Base-by-base conservation (phyloP, 1,139 yeast species). In the Suhomyces panamericanus region DNA sequence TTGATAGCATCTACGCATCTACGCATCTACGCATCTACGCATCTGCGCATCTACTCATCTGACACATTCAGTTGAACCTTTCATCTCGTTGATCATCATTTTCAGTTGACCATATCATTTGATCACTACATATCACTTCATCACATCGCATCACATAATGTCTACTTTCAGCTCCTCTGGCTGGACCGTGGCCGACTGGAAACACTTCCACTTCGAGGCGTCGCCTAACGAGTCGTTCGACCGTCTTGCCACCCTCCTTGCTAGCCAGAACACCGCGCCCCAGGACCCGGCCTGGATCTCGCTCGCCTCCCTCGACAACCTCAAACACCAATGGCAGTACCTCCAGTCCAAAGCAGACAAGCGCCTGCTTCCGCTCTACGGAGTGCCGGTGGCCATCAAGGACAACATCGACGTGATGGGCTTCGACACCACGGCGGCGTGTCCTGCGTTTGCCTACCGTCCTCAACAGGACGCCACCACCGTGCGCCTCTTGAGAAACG, bases 361-460 rank as follows among this genome's bases (percentile, higher is more conserved):
- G 58, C 41, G 58, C 41, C 56, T 63, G 2, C 69, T 84, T 32
- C 85, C 87, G 13, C 70, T 87, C 34, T 91, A 84, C 59, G 98
- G 98, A 61, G 98, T 93, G 2, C 99, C 99, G 0, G 78, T 89
- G 39, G 98, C 96, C 11, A 81, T 91, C 42, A 93, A 93, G 65
- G 99, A 93, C 67, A 93, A 93, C 63, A 93, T 93, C 49, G 98
- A 93, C 60, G 96, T 80, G 27, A 79, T 77, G 53, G 89, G 87
- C 3, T 80, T 88, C 54, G 74, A 79, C 31, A 93, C 99, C 9
- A 91, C 99, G 1, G 98, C 96, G 10, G 98, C 96, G 3, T 93
- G 98, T 63, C 96, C 97, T 0, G 77, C 93, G 1, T 91, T 75
- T 61, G 73, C 80, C 24, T 90, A 83, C 67, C 51, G 60, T 2